Evolutionary conservation across 495 filamentous ascomycete species (phyloP), one percentile per base, ranked within the genome.

Genomic region (Pseudevernia furfuracea): DNA sequence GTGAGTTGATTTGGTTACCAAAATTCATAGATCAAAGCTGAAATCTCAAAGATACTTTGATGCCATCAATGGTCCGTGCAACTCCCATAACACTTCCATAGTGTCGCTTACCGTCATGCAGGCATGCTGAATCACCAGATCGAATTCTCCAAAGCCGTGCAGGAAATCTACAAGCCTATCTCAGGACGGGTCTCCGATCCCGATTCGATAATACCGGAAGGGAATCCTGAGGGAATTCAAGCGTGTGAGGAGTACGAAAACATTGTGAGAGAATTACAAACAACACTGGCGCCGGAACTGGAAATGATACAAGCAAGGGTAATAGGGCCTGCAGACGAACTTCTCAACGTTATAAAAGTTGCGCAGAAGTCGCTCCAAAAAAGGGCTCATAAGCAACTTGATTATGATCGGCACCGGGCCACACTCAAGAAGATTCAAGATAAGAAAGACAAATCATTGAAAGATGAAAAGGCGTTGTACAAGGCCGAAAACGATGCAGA

Each of bases 111-210:
- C 23, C 38, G 3, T 14, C 15, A 1, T 34, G 60, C 65, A 89
- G 86, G 91, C 79, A 99, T 99, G 94, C 80, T 99, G 68, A 86
- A 79, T 75, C 91, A 96, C 77, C 94, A 99, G 76, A 97, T 97
- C 80, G 95, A 95, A 75, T 99, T 99, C 80, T 95, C 92, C 68
- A 87, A 96, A 78, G 90, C 91, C 41, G 88, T 94, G 77, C 87
- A 87, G 56, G 95, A 99, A 76, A 87, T 99, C 68, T 99, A 99
- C 80, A 96, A 96, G 72, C 94, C 94, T 58, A 97, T 99, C 68
- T 96, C 92, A 65, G 94, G 94, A 25, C 89, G 93, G 65, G 82
- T 96, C 72, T 97, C 93, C 43, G 94, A 97, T 77, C 95, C 94
- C 37, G 89, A 92, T 66, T 88, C 89, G 23, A 84, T 89, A 62